A percentile compares a stretch with the other conserved stretches of the same genome.
Conservation (phyloP, 192 early-diverging fungal genomes). For the Powellomyces hirtus region DNA sequence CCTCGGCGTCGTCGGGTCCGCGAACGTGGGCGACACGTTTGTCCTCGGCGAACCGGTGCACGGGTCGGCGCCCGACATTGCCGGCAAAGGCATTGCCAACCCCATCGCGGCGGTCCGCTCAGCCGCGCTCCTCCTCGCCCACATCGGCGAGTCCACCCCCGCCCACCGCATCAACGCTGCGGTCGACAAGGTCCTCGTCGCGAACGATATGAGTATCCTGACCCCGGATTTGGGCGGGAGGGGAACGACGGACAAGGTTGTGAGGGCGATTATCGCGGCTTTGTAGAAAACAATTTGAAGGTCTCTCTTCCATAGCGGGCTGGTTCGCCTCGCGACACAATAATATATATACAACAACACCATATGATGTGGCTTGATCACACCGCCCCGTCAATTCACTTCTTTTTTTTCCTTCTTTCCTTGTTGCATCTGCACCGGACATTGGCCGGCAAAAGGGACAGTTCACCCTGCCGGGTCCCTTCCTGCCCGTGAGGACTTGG, state of each 20-base stretch:
- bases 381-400: too few species aligned
- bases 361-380: too few species aligned
- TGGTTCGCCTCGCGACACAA: too few species aligned
- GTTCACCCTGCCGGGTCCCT: too few species aligned
- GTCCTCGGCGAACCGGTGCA: slow-evolving; percentile 95
- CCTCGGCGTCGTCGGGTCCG: slow-evolving; percentile 91
- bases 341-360: too few species aligned
- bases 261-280: slow-evolving; percentile 70
- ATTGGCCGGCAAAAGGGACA: too few species aligned
- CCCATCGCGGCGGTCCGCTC: slow-evolving; percentile 94
- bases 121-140: slow-evolving; percentile 87
- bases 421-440: too few species aligned
- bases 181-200: slow-evolving; percentile 76
- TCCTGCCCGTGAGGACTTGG: too few species aligned
- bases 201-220: slow-evolving; percentile 48
- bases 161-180: slow-evolving; percentile 79
- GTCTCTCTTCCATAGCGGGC: too few species aligned
- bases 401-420: too few species aligned
- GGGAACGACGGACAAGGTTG: slow-evolving; percentile 79
- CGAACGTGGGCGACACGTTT: slow-evolving; percentile 95
- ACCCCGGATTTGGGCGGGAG: slow-evolving; percentile 92
- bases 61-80: slow-evolving; percentile 97
- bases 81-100: slow-evolving; percentile 94
- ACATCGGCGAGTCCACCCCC: slow-evolving; percentile 71
- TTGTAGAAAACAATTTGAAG: slow-evolving; percentile 10